Base-by-base conservation (phyloP, 2,329 filamentous ascomycete genomes). In the Aspergillus bombycis region DNA sequence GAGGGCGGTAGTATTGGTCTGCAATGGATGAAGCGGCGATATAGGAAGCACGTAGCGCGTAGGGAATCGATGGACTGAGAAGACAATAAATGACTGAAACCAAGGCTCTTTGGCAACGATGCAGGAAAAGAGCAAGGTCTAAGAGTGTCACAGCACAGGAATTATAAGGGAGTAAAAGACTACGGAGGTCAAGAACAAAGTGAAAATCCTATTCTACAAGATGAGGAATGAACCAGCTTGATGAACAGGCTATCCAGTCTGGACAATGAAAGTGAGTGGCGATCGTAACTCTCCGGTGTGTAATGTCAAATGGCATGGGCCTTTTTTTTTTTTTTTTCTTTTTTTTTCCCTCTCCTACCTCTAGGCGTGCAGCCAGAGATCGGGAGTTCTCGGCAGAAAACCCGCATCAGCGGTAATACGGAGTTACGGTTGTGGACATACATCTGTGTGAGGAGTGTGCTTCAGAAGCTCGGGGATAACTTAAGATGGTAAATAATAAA, bases 361-460 rank as follows among this genome's bases (percentile, higher is more conserved):
- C 34, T n/a, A 30, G 23, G 14, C 38, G 43, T 41, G 48, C 60
- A 61, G 65, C 63, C 67, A 65, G 65, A 67, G 65, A 46, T 71
- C 72, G 71, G 72, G 62, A 63, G 64, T 68, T 70, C 55, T 67
- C 71, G 69, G 71, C 67, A 62, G 62, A 60, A 64, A 38, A 19
- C 32, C 52, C 28, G 21, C 52, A 55, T n/a, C 48, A 19, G 21
- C 11, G 7, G 32, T 23, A 36, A 16, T 36, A 36, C 12, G 34
- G 32, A 34, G 10, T 34, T 34, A 34, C 32, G 32, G 32, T 34
- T 34, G 10, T 34, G 32, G 32, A 34, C 32, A 19, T 41, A 21
- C 41, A 21, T 21, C 19, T 43, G 6, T 6, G 41, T 43, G n/a
- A 4, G n/a, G n/a, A n/a, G n/a, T n/a, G n/a, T 26, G 4, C 21